Evolutionary conservation across 2,329 filamentous ascomycete species (phyloP).

Genomic region (Penicillium hesseltinei): DNA sequence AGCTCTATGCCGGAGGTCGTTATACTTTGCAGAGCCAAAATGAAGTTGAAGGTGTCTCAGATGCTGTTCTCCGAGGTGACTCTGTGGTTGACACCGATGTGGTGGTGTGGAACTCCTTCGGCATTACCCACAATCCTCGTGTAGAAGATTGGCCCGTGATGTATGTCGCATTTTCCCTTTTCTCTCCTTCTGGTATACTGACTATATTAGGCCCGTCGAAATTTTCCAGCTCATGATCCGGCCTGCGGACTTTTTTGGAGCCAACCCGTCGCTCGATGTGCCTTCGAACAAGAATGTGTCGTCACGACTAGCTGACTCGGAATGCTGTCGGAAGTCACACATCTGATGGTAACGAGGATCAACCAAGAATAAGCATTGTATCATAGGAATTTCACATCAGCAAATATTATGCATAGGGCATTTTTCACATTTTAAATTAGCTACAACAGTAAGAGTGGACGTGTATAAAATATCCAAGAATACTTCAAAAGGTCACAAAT

Average conservation of each 20-base stretch:
- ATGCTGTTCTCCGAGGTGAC: constrained; percentile 34
- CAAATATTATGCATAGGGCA: not conserved
- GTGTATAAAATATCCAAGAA: too few species aligned
- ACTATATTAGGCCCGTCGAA: constrained; percentile 34
- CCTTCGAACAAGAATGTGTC: constrained; percentile 42
- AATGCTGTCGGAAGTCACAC: constrained; percentile 35
- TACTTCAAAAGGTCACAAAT: too few species aligned
- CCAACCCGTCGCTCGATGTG: constrained; percentile 55
- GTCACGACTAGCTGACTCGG: constrained; percentile 31
- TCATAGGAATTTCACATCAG: not conserved
- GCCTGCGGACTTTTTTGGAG: constrained; percentile 55
- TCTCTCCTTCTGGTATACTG: constrained; percentile 1
- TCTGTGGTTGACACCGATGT: constrained; percentile 42
- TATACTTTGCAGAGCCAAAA: constrained; percentile 54
- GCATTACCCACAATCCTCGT: constrained; percentile 47
- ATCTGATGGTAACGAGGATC: constrained; percentile 15
- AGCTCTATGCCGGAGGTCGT: constrained; percentile 54
- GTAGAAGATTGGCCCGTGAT: constrained; percentile 48
- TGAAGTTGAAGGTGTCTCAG: constrained; percentile 37
- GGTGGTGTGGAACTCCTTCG: constrained; percentile 47
- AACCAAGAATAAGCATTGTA: not conserved
- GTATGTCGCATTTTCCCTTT: constrained; percentile 20
- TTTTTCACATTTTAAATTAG: not conserved
- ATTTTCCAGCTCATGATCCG: constrained; percentile 44
- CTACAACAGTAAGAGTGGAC: too few species aligned